Evolutionary conservation across 2,329 filamentous ascomycete genomes (phyloP).

Genomic region (Xylariales sp.): DNA sequence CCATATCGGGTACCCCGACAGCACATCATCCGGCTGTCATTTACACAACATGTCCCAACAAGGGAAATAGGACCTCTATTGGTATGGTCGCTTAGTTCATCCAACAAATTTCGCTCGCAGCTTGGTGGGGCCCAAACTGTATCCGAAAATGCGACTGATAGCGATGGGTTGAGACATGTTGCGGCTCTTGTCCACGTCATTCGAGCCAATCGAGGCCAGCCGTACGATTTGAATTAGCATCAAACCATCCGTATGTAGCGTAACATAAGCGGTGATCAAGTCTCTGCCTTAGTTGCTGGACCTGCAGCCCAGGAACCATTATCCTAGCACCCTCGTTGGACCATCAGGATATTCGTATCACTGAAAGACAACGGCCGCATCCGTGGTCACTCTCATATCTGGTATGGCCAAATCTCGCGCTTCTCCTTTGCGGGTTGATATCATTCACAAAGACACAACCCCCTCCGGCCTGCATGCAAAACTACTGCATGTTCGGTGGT

Average conservation of each 20-base stretch:
- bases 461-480: neutral
- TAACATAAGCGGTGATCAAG: neutral
- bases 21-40: neutral
- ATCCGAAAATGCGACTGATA: slow-evolving; percentile 5
- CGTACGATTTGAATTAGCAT: neutral
- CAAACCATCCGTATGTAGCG: slow-evolving; percentile 1
- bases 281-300: neutral
- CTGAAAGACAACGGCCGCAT: neutral
- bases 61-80: neutral
- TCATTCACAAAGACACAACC: neutral
- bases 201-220: neutral
- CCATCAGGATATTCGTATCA: neutral
- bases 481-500: slow-evolving; percentile 5
- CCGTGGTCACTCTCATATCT: neutral
- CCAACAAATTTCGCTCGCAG: neutral
- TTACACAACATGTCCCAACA: neutral
- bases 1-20: neutral
- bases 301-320: neutral
- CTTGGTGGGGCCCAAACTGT: neutral
- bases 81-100: neutral
- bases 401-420: neutral
- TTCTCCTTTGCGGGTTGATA: neutral
- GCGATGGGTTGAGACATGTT: neutral
- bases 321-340: slow-evolving; percentile 4
- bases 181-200: slow-evolving; percentile 4